Evolutionary conservation across 1,139 yeast genomes (phyloP).

Genomic region (Scheffersomyces segobiensis): DNA sequence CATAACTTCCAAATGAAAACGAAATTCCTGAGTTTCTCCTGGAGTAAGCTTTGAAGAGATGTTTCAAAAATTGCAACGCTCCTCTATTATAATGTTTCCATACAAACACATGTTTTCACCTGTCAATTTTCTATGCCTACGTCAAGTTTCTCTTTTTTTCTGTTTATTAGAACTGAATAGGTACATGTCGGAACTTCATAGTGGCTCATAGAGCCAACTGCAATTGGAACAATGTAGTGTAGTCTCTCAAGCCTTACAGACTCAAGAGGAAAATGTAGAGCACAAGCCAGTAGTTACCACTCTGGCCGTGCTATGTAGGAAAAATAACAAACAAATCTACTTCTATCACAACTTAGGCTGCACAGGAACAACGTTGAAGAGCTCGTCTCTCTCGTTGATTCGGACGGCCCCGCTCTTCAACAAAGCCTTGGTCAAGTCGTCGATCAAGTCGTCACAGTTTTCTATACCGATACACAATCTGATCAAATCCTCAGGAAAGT

Average conservation of each 20-base stretch:
- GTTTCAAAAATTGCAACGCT: no score
- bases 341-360: conserved; percentile 37
- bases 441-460: conserved; percentile 62
- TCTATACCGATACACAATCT: conserved; percentile 89
- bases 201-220: background rate
- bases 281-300: background rate
- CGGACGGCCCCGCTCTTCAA: conserved; percentile 62
- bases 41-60: no score
- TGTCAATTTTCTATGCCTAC: background rate
- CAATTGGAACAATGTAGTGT: background rate
- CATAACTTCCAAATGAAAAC: no score
- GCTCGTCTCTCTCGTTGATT: conserved; percentile 43
- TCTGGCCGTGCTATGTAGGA: background rate
- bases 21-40: no score
- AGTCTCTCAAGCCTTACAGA: background rate
- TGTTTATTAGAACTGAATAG: background rate
- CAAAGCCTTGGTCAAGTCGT: conserved; percentile 72
- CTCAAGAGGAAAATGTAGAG: background rate
- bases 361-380: conserved; percentile 43
- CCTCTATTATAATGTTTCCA: no score
- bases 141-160: background rate
- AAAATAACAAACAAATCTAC: background rate
- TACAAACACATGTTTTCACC: background rate
- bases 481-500: conserved; percentile 87
- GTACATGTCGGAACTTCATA: background rate